Base-by-base conservation (phyloP, 345 rosid species). In the Aquilaria malaccensis region DNA sequence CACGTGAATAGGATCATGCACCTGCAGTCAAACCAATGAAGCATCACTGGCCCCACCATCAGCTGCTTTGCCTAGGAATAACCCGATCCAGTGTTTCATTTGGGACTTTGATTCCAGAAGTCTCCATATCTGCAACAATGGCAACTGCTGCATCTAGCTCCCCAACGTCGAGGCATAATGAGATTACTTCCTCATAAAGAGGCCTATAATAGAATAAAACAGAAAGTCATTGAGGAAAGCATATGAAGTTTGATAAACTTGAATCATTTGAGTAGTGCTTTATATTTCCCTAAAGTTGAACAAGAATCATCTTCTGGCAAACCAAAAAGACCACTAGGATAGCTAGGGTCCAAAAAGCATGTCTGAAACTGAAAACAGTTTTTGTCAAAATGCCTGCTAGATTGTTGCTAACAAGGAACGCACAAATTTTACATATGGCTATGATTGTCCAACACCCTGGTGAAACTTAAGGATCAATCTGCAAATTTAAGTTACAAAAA, bases 111-210 rank as follows among this genome's bases (percentile, higher is more conserved):
- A 89, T 81, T 67, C 97, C 96, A 11, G 86, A 55, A 1, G 85
- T 78, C 78, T 89, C 97, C 85, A 89, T 70, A 63, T 89, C 97
- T 3, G 97, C 96, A 30, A 89, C 95, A 60, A 93, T 87, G 7
- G 94, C 97, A 55, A 93, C 64, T 41, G 95, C 95, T 5, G 96
- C 97, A 53, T 93, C 97, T 62, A 87, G 81, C 64, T 93, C 98
- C 64, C 92, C 94, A 6, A 89, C 82, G 63, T 85, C 97, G 32
- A 93, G 74, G 68, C 98, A 89, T 60, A 87, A 31, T 13, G 85
- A 70, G 69, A 93, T 80, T 70, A 87, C 78, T 77, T 93, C 98
- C 11, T 87, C 85, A 9, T 93, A 93, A n/a, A 87, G 76, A 52
- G 97, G 87, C 65, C 98, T 93, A 82, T 72, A 74, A 59, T 7